These are phyloP conservation scores for Colletotrichum camelliae DNA, from an alignment of 2,329 filamentous ascomycete genomes.

Conservation along the genomic window DNA sequence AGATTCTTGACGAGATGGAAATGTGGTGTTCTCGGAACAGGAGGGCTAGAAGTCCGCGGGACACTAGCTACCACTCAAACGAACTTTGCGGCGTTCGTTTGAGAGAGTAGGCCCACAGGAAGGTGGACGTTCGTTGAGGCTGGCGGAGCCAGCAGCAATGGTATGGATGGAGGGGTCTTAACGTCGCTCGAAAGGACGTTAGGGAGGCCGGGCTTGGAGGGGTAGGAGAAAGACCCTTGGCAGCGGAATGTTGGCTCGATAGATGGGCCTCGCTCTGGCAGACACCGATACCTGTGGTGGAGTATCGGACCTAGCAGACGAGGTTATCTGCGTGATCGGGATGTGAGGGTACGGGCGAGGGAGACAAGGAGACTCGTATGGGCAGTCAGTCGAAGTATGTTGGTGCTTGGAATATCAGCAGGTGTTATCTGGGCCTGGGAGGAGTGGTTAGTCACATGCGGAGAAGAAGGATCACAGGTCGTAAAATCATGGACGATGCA, in stretches of 20 bases:
- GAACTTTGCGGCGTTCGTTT: conserved; percentile 92
- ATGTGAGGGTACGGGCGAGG: conserved; percentile 20
- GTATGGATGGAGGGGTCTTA: conserved; percentile 40
- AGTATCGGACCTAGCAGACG: conserved; percentile 88
- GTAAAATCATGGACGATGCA: neutral
- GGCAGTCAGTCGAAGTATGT: neutral
- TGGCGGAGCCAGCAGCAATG: conserved; percentile 87
- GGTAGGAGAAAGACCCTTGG: conserved; percentile 82
- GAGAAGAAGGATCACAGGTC: neutral
- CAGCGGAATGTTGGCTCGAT: conserved; percentile 85
- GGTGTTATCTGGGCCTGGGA: conserved; percentile 26
- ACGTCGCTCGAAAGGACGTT: conserved; percentile 79
- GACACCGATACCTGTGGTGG: conserved; percentile 81
- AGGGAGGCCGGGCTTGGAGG: conserved; percentile 87
- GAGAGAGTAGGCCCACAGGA: conserved; percentile 97
- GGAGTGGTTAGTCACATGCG: neutral
- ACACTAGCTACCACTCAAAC: conserved; percentile 98
- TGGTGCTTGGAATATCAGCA: neutral
- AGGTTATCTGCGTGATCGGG: conserved; percentile 58
- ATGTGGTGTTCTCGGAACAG: neutral
- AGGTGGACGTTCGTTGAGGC: conserved; percentile 67
- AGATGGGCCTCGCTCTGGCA: conserved; percentile 66
- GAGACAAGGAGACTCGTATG: conserved; percentile 12
- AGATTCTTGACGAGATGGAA: conserved; percentile 23
- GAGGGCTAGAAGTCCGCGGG: conserved; percentile 69